phyloP scores from a whole-genome alignment of 2,329 filamentous ascomycete genomes.

The Cytospora schulzeri region DNA sequence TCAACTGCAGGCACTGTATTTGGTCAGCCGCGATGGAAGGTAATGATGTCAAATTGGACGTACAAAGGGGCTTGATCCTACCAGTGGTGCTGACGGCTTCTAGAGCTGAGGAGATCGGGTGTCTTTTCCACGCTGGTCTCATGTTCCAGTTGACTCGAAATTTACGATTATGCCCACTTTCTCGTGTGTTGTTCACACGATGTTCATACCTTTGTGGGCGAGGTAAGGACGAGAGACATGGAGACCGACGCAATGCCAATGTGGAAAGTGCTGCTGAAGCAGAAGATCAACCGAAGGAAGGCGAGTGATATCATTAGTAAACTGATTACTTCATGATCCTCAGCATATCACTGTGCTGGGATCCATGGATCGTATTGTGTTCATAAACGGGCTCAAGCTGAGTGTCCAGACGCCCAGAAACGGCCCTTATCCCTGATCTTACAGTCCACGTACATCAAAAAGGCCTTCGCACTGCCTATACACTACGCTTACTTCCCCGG shows the following conservation, averaged over 20 bases:
- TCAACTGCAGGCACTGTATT: not conserved
- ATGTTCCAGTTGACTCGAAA: not conserved
- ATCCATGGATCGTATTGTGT: too few species aligned
- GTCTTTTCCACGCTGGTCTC: not conserved
- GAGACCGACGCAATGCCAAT: not conserved
- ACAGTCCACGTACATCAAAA: not conserved
- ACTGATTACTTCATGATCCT: not conserved
- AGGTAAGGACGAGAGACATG: not conserved
- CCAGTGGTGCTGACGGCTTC: not conserved
- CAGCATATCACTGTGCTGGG: not conserved
- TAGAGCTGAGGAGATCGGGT: not conserved
- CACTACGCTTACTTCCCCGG: not conserved
- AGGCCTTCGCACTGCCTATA: not conserved
- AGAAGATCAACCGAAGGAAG: not conserved
- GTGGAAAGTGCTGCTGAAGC: not conserved
- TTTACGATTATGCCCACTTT: not conserved
- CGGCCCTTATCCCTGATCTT: not conserved
- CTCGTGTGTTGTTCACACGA: not conserved
- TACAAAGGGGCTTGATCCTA: not conserved
- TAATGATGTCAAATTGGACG: not conserved
- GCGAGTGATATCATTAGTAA: not conserved
- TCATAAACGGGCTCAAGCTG: too few species aligned
- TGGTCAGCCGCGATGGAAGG: not conserved
- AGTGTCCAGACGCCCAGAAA: not conserved
- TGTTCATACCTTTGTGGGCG: not conserved